Evolutionary conservation across 2,329 filamentous ascomycete species (phyloP), one percentile per base, ranked within the genome.

Genomic region (Exophiala aquamarina): DNA sequence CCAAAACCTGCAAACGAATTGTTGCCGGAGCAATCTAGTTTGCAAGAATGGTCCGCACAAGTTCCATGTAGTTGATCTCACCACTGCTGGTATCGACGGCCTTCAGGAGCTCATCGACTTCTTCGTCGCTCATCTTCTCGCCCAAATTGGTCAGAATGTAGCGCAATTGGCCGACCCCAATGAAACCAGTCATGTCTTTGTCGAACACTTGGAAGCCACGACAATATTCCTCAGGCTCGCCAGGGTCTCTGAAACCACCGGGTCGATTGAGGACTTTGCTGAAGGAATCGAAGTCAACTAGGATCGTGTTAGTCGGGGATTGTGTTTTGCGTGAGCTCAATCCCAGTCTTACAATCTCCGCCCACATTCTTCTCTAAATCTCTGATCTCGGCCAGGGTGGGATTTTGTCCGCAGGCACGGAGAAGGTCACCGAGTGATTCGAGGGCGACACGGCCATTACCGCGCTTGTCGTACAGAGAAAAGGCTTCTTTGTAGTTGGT

Each of bases 401-500:
- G 93, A 75, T 98, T 98, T 77, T 98, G 93, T 38, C 93, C 93
- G 69, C 93, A 98, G 45, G 93, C 93, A 67, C 93, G 87, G 59
- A 98, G 83, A 52, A 98, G 81, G 69, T 98, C 93, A 61, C 93
- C 93, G 47, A 98, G 82, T 57, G 85, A 86, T 59, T 92, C 87
- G 69, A 91, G 78, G 32, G 87, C 74, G 61, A 97, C 93, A 62
- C 91, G 91, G 66, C 92, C 91, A 68, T 89, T 95, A 67, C 93
- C 93, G 71, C 93, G 92, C 84, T 96, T 97, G 81, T 98, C 93
- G 79, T 97, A 98, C 70, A 98, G 87, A 64, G 91, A 91, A 75
- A 98, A 98, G 61, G 93, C 93, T 85, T 98, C 93, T 80, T 97
- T 97, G 89, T 97, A 98, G 86, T 98, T 97, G 76, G 92, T 97